Percentiles rank a stretch among this genome's conserved stretches.
Conservation (phyloP, 2,329 filamentous ascomycete genomes). For the Fusarium longipes region DNA sequence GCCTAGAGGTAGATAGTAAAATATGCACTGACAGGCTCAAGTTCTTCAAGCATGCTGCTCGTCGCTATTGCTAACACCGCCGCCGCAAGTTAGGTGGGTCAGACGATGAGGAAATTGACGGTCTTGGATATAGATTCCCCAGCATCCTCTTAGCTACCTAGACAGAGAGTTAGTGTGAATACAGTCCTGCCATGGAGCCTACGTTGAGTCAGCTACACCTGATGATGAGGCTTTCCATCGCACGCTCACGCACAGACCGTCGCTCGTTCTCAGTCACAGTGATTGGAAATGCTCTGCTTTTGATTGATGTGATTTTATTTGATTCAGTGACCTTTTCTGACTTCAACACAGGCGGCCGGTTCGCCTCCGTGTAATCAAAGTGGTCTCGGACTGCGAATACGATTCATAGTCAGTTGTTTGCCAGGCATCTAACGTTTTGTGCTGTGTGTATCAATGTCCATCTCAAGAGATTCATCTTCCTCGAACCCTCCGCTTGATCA, state of each 20-base stretch:
- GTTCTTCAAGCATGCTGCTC: no score
- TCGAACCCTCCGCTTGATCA: conserved; percentile 4
- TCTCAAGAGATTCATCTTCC: conserved; percentile 2
- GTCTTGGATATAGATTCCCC: conserved; percentile 11
- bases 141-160: background rate
- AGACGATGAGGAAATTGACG: conserved; percentile 8
- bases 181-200: background rate
- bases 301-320: conserved; percentile 5
- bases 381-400: conserved; percentile 12
- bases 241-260: conserved; percentile 15
- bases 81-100: conserved; percentile 19
- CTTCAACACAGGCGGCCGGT: conserved; percentile 30
- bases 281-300: conserved; percentile 8
- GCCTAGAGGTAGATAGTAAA: no score
- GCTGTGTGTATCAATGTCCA: conserved; percentile 17
- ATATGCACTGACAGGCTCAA: no score
- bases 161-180: background rate
- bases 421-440: conserved; percentile 27
- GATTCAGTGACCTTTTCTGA: background rate
- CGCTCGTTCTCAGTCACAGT: conserved; percentile 6
- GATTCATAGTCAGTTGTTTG: conserved; percentile 20
- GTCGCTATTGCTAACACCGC: conserved; percentile 6
- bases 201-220: background rate
- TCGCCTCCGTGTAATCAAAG: conserved; percentile 24
- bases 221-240: background rate